Evolutionary conservation across 768 basidiomycete genomes (phyloP), one percentile per base, ranked within the genome.

Genomic region (Leccinum imitatum): DNA sequence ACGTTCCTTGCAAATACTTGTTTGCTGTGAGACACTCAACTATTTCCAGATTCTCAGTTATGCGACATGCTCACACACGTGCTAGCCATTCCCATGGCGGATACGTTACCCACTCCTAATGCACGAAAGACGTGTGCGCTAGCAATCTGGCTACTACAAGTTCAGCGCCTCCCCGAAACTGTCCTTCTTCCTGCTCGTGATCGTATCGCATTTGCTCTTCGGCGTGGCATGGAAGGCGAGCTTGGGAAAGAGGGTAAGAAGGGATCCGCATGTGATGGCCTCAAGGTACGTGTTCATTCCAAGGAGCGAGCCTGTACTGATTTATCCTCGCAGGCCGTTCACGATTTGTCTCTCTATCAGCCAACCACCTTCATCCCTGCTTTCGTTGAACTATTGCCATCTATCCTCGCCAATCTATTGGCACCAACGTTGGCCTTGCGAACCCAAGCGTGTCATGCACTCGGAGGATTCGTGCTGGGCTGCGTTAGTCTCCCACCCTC

Each of bases 181-280:
- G 80, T 93, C 21, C 77, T 93, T 14, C 66, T 75, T 10, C 87
- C 87, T 6, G 83, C 87, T 6, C 82, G 80, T 7, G 83, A 86
- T 64, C 81, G 87, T 25, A 90, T 94, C 35, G 81, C 87, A 2
- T 85, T 84, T 59, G 89, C 89, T 3, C 69, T 93, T 19, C 81
- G 84, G 54, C 85, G 91, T 48, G 92, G 87, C 25, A 82, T 94
- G 59, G 88, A 90, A 57, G 92, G 92, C 7, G 88, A 93, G 62
- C 82, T 93, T 14, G 92, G 92, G 6, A 91, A 90, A 69, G 92
- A 94, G 71, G 92, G 92, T 10, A 93, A 93, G 78, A 93, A 91
- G 67, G 92, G 92, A 0, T 85, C 91, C 4, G 82, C 80, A 2
- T 87, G 82, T 35, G 91, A 94, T 71, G 90, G 89, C 21, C 79